Evolutionary conservation across 148 eudicot genomes (phyloP).

Genomic region (Silene uniflora): DNA sequence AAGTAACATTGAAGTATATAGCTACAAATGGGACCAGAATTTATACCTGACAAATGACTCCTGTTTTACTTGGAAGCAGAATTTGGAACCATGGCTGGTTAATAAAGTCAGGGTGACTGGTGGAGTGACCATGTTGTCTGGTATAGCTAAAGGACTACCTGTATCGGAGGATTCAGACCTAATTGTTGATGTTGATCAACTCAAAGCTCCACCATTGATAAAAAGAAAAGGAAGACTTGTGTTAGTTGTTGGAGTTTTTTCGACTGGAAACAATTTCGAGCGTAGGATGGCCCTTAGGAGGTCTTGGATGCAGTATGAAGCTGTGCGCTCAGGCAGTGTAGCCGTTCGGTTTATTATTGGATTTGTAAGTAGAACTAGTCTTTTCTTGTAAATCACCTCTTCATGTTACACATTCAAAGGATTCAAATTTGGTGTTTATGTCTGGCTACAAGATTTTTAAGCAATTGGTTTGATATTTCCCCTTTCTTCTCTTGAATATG

Average conservation of each 20-base stretch:
- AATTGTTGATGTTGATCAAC: conserved; percentile 43
- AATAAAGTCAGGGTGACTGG: conserved; percentile 64
- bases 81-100: conserved; percentile 90
- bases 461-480: conserved; percentile 5
- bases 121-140: conserved; percentile 57
- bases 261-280: conserved; percentile 81
- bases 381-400: neutral
- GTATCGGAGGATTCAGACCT: conserved; percentile 64
- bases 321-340: conserved; percentile 70
- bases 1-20: neutral
- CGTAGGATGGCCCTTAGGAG: conserved; percentile 95
- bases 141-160: conserved; percentile 77
- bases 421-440: neutral
- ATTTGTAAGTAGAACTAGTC: conserved; percentile 51
- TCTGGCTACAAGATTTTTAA: neutral
- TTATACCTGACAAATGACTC: conserved; percentile 3
- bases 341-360: conserved; percentile 88
- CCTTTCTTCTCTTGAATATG: conserved; percentile 19
- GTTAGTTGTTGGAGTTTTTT: conserved; percentile 80
- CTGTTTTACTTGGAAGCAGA: conserved; percentile 40
- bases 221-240: conserved; percentile 45
- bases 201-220: conserved; percentile 55
- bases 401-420: neutral
- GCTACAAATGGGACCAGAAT: neutral
- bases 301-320: conserved; percentile 96